Evolutionary conservation across 495 filamentous ascomycete genomes (phyloP), one percentile per base, ranked within the genome.

Genomic region (Paragyromitra xinjiangensis): DNA sequence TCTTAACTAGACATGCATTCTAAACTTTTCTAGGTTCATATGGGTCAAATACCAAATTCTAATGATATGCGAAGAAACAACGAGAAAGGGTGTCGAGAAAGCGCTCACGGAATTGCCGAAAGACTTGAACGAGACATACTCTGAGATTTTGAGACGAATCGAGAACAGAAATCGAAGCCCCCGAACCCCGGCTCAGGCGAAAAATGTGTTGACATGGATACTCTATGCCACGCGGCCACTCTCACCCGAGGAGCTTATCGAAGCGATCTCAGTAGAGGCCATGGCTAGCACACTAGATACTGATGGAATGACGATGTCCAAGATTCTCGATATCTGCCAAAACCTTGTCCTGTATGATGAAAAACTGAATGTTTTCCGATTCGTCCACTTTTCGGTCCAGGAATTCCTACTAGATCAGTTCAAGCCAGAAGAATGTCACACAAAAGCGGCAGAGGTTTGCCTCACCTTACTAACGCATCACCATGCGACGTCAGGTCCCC

Each of bases 381-480:
- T 73, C 16, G 39, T 37, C 37, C 70, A 73, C 62, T 73, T 58
- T 19, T 69, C 66, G 9, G 66, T 69, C 16, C 71, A 73, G 8
- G 62, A 73, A 4, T 73, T 73, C 26, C 29, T 73, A 19, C 19
- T 59, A 5, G 14, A 12, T 9, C 29, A 40, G 16, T 39, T 24
- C 42, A 3, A 59, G 9, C 2, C 19, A 4, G 40, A 48, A n/a
- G 6, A 39, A 61, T 6, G 9, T 29, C 64, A 68, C 14, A 50
- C 63, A 0, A 37, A 8, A 4, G 16, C 42, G 12, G 64, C 63
- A 11, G 64, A 59, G 9, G 29, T 26, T 12, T 74, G 71, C 39
- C 29, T 74, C 12, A 74, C 63, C 0, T 37, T 61, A 22, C 63
- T 74, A 11, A 11, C 53, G 3, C 12, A 59, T 19, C 24, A 59